Evolutionary conservation across 305 asterid genomes (phyloP), one percentile per base, ranked within the genome.

Genomic region (Caryopteris hybrid): DNA sequence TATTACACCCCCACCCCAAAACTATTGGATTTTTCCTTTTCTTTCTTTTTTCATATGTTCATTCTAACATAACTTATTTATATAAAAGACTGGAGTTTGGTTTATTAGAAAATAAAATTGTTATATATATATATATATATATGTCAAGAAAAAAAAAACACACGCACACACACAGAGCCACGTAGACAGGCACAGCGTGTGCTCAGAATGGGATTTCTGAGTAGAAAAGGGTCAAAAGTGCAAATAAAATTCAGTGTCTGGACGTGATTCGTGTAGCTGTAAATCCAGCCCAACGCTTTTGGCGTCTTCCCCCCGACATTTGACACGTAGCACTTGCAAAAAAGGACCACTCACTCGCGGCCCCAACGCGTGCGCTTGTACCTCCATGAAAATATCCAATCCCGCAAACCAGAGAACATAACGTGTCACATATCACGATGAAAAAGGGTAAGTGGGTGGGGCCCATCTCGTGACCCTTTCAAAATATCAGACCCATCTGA

Each of bases 251-350:
- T 22, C 23, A 31, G 54, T 41, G 74, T 48, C 60, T 5, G 12
- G 43, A 51, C 59, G 33, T 27, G 72, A 81, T 74, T 75, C 76
- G 70, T 23, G 20, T 13, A 60, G 73, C 74, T 67, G 74, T 74
- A 62, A 67, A 46, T 74, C 84, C 82, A 78, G 80, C 70, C 52
- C 45, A 39, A 58, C 76, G n/a, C 61, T 52, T 41, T 78, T 72
- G 82, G 82, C 76, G 73, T 55, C 73, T 69, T 57, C 70, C 74
- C 39, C 34, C 73, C 25, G 56, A 64, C 81, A 55, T 6, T 8
- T 7, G 77, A 76, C 79, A 83, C 89, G 91, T 79, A 31, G 77
- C 77, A 42, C 14, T 36, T 46, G 22, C 64, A 2, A 0, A 9
- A 2, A 0, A 60, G 88, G 87, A 75, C 83, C 87, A 69, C 82